Base-by-base conservation (phyloP, 2,329 filamentous ascomycete species). In the Knufia petricola region DNA sequence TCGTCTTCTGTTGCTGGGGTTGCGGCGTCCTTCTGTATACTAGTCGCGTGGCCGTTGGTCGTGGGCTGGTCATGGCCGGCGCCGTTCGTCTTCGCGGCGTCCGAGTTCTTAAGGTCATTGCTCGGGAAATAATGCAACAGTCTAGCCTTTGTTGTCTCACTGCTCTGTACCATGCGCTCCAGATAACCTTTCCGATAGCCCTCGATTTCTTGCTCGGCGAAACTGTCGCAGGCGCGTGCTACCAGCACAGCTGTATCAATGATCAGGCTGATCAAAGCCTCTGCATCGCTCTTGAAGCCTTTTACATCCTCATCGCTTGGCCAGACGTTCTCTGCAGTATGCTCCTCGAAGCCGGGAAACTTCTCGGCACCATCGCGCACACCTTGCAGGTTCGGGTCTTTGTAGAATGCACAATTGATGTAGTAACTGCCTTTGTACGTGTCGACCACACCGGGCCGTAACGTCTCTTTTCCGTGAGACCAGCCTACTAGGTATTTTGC, bases 271-370 rank as follows among this genome's bases (percentile, higher is more conserved):
- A 89, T 95, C 24, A 96, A 75, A 32, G 78, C 72, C 56, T 90
- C 82, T 52, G 94, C 78, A 1, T 80, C 79, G 31, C 71, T 66
- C 51, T 78, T 77, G 69, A 95, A 95, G 0, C 84, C 84, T 0
- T 87, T 85, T 1, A 96, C 73, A 1, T 78, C 70, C 2, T 70
- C 66, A 42, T 82, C 74, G 0, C 71, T 66, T 0, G 90, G 92
- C 92, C 92, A 98, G 50, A 95, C 75, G 63, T 95, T 96, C 1
- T 86, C 81, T 3, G 85, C 82, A 1, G 92, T 84, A 66, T 96
- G 95, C 66, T 95, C 89, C 2, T 87, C 81, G 59, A 95, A 86
- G 50, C 82, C 66, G 1, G 66, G 59, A 17, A 26, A 37, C 20
- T 41, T 39, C n/a, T 49, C 12, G 57, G 20, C 42, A 13, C 34